These are phyloP conservation scores for Peltaster fructicola DNA, from an alignment of 2,329 filamentous ascomycete species.

Conservation along the genomic window DNA sequence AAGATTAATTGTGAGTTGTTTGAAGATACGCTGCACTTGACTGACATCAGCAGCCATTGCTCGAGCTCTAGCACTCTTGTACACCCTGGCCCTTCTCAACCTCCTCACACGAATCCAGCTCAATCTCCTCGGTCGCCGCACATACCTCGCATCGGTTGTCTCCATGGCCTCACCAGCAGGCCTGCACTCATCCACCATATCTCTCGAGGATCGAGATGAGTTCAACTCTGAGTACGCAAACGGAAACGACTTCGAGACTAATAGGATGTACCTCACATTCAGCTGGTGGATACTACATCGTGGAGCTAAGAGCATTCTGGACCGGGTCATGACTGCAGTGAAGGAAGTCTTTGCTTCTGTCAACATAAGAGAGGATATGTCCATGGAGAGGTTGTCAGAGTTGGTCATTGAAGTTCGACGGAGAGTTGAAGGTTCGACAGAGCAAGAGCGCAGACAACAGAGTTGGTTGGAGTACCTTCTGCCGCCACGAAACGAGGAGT, in stretches of 20 bases:
- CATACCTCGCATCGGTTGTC: conserved; percentile 89
- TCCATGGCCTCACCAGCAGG: conserved; percentile 60
- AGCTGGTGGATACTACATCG: conserved; percentile 95
- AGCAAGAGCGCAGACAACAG: conserved; percentile 41
- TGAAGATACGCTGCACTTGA: neutral
- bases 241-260: conserved; percentile 89
- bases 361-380: conserved; percentile 76
- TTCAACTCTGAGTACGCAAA: conserved; percentile 66
- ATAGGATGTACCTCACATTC: conserved; percentile 84
- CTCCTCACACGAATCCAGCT: conserved; percentile 90
- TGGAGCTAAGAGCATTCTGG: conserved; percentile 70
- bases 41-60: conserved; percentile 51
- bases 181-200: conserved; percentile 54
- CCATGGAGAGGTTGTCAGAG: conserved; percentile 60
- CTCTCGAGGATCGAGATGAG: conserved; percentile 83
- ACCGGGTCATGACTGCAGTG: conserved; percentile 69
- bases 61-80: conserved; percentile 76
- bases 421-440: conserved; percentile 60
- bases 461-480: conserved; percentile 76
- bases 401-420: conserved; percentile 70
- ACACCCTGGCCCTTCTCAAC: conserved; percentile 74
- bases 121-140: conserved; percentile 86
- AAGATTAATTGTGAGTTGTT: conserved; percentile 68
- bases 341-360: conserved; percentile 76
- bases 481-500: conserved; percentile 61